Percentiles rank a stretch among this genome's conserved stretches.
Conservation (phyloP, 768 basidiomycete genomes). For the Termitomyces sp. region DNA sequence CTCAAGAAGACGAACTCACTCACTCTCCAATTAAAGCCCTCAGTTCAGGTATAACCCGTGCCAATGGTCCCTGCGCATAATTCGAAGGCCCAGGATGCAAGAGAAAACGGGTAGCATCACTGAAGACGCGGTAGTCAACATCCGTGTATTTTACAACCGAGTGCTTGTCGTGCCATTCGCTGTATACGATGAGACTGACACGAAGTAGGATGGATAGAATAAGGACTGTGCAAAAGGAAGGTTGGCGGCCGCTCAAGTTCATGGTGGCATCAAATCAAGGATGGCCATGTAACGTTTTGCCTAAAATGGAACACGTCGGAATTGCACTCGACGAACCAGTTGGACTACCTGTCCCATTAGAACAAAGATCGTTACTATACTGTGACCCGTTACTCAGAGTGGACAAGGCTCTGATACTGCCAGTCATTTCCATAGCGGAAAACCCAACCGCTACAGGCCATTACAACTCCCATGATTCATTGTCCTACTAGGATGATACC, state of each 20-base stretch:
- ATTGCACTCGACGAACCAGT: too few species aligned
- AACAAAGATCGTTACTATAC: too few species aligned
- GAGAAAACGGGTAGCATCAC: slow-evolving; percentile 79
- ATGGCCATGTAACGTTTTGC: too few species aligned
- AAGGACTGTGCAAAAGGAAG: slow-evolving; percentile 49
- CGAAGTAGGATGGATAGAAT: slow-evolving; percentile 52
- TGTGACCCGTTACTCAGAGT: too few species aligned
- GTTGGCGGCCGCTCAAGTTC: slow-evolving; percentile 18
- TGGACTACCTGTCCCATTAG: too few species aligned
- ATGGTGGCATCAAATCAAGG: slow-evolving; percentile 11
- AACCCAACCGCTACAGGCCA: too few species aligned
- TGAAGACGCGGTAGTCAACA: slow-evolving; percentile 94
- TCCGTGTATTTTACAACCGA: slow-evolving; percentile 95
- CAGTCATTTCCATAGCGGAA: too few species aligned
- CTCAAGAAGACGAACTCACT: slow-evolving; percentile 27
- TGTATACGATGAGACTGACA: slow-evolving; percentile 70
- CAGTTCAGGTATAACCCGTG: slow-evolving; percentile 31
- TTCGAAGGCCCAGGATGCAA: slow-evolving; percentile 45
- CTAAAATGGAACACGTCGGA: too few species aligned
- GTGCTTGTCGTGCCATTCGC: slow-evolving; percentile 83
- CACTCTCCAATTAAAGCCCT: slow-evolving; percentile 65
- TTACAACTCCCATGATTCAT: too few species aligned
- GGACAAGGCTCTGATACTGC: too few species aligned
- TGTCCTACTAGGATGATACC: too few species aligned
- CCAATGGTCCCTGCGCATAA: slow-evolving; percentile 46